These are phyloP conservation scores for Trichoderma atrobrunneum DNA, from an alignment of 2,329 filamentous ascomycete genomes.

Conservation along the genomic window DNA sequence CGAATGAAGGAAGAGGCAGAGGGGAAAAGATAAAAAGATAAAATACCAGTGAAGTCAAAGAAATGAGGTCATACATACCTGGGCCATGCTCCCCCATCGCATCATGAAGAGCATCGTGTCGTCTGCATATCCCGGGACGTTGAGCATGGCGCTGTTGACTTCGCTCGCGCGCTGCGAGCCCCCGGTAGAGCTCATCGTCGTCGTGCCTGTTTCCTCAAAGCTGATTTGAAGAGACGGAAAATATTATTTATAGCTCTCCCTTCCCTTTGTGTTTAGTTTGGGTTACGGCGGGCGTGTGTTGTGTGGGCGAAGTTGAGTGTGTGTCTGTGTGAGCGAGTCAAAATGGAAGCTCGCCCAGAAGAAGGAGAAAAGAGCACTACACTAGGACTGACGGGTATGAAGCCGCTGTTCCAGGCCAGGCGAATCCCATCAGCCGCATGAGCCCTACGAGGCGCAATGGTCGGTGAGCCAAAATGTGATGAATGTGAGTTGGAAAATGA, in stretches of 20 bases:
- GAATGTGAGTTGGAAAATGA: not conserved
- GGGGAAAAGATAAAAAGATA: not conserved
- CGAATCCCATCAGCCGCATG: not conserved
- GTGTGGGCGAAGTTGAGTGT: not conserved
- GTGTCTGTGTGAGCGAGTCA: not conserved
- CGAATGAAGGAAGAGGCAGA: not conserved
- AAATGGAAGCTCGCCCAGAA: not conserved
- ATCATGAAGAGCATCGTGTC: constrained; percentile 32
- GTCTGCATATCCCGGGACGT: constrained; percentile 30
- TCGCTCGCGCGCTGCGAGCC: constrained; percentile 29
- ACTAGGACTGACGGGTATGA: not conserved
- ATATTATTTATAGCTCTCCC: not conserved
- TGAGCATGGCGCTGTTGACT: constrained; percentile 28
- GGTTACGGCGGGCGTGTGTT: not conserved
- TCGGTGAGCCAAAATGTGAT: not conserved
- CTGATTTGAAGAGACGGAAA: not conserved
- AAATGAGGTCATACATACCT: constrained; percentile 23
- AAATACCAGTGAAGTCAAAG: not conserved
- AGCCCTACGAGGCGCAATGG: not conserved
- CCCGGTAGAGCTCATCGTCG: not conserved
- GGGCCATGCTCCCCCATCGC: constrained; percentile 26
- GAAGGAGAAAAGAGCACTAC: not conserved
- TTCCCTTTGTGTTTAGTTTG: not conserved
- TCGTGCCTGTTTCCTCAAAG: not conserved
- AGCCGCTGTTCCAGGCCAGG: not conserved